Conservation (phyloP, 176 grass and related monocot genomes). For the Chrysopogon serrulatus region DNA sequence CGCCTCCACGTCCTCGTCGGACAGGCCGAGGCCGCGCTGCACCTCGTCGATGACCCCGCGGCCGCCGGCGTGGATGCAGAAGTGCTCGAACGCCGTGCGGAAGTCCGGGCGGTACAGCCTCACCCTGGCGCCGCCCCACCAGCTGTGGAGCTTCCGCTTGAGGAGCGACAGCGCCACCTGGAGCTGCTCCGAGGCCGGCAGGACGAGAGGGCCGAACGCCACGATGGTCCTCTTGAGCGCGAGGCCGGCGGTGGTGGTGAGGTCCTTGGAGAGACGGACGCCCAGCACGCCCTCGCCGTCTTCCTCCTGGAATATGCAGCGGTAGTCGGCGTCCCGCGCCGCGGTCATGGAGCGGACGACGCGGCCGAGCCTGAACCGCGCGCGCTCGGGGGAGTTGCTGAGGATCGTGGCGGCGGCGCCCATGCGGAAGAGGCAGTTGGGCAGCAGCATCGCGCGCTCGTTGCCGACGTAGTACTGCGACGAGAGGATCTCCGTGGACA, state of each 20-base stretch:
- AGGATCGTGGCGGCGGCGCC: conserved; percentile 25
- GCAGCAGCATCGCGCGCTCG: conserved; percentile 12
- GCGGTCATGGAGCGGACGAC: conserved; percentile 7
- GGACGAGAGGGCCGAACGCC: background rate
- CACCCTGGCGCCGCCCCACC: background rate
- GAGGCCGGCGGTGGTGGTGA: background rate
- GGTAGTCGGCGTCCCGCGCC: conserved; percentile 1
- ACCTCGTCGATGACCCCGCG: conserved; percentile 1
- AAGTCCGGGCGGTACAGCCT: conserved; percentile 21
- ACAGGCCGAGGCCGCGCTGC: conserved; percentile 6
- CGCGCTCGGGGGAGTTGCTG: background rate
- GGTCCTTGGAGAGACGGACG: conserved; percentile 14
- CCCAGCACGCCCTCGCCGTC: background rate
- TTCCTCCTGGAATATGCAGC: conserved; percentile 24
- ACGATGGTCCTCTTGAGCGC: conserved; percentile 23
- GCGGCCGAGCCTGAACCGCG: conserved; percentile 13
- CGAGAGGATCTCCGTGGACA: conserved; percentile 22
- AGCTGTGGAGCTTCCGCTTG: background rate
- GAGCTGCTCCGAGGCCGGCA: conserved; percentile 25
- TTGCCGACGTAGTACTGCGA: conserved; percentile 4
- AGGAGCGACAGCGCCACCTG: background rate
- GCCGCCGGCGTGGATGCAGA: conserved; percentile 26
- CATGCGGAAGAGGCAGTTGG: conserved; percentile 28
- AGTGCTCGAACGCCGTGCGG: conserved; percentile 29
- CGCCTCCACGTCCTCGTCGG: conserved; percentile 22